A percentile compares a stretch with the other conserved stretches of the same genome.
Conservation (phyloP, 306 rosid species). For the Pterocarpus macrocarpus region DNA sequence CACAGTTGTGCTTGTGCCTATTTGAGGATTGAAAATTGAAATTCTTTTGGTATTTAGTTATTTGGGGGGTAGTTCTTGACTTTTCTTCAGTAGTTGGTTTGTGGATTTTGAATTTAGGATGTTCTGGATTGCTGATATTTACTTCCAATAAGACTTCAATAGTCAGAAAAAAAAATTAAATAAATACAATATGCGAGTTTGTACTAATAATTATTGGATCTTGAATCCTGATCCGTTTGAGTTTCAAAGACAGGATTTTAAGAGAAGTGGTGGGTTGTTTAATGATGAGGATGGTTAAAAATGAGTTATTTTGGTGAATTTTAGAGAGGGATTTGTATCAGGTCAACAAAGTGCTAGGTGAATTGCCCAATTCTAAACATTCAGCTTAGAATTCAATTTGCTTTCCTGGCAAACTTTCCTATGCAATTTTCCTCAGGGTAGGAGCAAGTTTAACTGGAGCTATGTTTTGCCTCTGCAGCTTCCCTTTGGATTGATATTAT, state of each 20-base stretch:
- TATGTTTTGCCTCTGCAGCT: not conserved
- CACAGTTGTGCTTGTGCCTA: slow-evolving; percentile 9
- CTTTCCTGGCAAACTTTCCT: not conserved
- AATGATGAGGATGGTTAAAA: slow-evolving; percentile 1
- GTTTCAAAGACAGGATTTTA: slow-evolving; percentile 18
- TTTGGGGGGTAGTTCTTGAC: slow-evolving; percentile 18
- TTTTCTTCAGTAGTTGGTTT: slow-evolving; percentile 12
- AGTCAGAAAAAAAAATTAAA: not conserved
- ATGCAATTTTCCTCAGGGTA: slow-evolving; percentile 9
- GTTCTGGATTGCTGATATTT: slow-evolving; percentile 5
- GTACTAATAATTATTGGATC: slow-evolving; percentile 13
- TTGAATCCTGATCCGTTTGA: not conserved
- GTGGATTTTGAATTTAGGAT: slow-evolving; percentile 37
- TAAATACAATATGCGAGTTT: not conserved
- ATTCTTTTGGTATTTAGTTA: not conserved
- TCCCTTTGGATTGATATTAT: slow-evolving; percentile 1
- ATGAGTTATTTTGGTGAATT: slow-evolving; percentile 11
- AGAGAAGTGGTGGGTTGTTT: not conserved
- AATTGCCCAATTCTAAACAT: slow-evolving; percentile 5
- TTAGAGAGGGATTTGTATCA: slow-evolving; percentile 11
- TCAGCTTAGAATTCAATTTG: slow-evolving; percentile 7
- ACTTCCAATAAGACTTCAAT: not conserved
- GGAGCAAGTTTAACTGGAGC: not conserved
- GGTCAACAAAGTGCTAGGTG: not conserved
- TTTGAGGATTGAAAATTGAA: slow-evolving; percentile 30